Percentiles rank a stretch among this genome's conserved stretches.
Evolutionary conservation across 164 flowering plant genomes (phyloP).

Genomic region (Paratinospora sagittata): DNA sequence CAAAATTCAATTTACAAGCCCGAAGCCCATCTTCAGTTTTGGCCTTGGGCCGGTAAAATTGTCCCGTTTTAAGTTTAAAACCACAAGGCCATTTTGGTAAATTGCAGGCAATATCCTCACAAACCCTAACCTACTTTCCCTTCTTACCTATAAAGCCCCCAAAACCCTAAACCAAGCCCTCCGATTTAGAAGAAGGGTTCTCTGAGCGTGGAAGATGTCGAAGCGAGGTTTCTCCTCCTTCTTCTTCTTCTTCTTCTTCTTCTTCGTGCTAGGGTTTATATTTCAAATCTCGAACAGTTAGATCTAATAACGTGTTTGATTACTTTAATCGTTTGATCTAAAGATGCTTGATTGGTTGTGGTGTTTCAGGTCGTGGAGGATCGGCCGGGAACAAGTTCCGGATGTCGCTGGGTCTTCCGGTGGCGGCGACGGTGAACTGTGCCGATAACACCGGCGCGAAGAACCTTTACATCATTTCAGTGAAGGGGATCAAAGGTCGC

Average conservation of each 20-base stretch:
- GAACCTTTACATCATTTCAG: conserved; percentile 12
- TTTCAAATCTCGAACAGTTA: too few relatives aligned
- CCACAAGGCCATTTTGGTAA: neutral
- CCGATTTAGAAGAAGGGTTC: too few relatives aligned
- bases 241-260: neutral
- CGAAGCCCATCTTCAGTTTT: too few relatives aligned
- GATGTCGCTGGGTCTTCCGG: conserved; percentile 11
- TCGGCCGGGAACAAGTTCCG: conserved; percentile 12
- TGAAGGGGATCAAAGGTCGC: conserved; percentile 10
- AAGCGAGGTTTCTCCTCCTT: neutral
- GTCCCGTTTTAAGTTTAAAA: neutral
- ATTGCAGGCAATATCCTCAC: neutral
- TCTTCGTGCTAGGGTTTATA: neutral
- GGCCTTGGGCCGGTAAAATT: neutral
- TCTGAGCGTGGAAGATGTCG: too few relatives aligned
- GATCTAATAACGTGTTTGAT: too few relatives aligned
- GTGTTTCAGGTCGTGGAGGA: conserved; percentile 6
- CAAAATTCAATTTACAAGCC: too few relatives aligned
- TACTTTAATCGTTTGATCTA: neutral
- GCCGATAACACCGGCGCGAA: conserved; percentile 12
- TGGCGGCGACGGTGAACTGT: conserved; percentile 15
- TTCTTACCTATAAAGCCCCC: neutral
- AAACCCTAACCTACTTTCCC: too few relatives aligned
- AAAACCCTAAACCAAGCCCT: neutral
- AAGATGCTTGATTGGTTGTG: neutral